These are phyloP conservation scores for Leccinum olivaceopallidum DNA, from an alignment of 768 basidiomycete species.

Conservation along the genomic window DNA sequence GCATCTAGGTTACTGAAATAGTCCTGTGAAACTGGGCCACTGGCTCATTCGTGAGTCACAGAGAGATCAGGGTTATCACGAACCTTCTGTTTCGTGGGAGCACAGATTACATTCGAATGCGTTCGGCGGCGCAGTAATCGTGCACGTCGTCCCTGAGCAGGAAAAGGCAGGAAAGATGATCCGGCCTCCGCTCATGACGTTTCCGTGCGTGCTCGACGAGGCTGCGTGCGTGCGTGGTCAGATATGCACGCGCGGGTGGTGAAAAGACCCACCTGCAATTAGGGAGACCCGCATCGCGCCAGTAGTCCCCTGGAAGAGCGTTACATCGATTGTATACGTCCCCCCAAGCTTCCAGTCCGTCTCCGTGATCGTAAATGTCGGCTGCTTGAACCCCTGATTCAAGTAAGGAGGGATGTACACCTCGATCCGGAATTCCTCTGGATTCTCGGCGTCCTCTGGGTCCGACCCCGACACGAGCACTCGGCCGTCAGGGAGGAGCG, in stretches of 20 bases:
- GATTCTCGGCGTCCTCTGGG: slow-evolving; percentile 39
- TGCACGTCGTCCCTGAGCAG: slow-evolving; percentile 69
- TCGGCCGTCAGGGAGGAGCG: slow-evolving; percentile 72
- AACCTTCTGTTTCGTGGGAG: no score
- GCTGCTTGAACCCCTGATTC: slow-evolving; percentile 59
- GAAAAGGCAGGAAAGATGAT: slow-evolving; percentile 74
- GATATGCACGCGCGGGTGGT: background rate
- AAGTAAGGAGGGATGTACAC: slow-evolving; percentile 90
- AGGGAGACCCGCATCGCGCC: slow-evolving; percentile 60
- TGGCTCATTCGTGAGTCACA: no score
- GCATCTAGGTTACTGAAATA: no score
- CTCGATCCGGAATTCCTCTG: slow-evolving; percentile 77
- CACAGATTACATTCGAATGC: slow-evolving; percentile 29
- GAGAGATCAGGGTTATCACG: no score
- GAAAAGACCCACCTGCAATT: slow-evolving; percentile 50
- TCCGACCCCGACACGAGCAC: slow-evolving; percentile 78
- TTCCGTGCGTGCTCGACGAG: slow-evolving; percentile 76
- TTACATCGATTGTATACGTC: slow-evolving; percentile 51
- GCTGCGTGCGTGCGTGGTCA: slow-evolving; percentile 38
- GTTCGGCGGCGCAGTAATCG: slow-evolving; percentile 77
- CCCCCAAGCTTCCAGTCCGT: slow-evolving; percentile 66
- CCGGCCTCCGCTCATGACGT: slow-evolving; percentile 66
- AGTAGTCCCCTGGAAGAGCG: slow-evolving; percentile 40
- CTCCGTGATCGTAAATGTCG: slow-evolving; percentile 54
- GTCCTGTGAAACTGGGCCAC: no score